Base-by-base conservation (phyloP, 352 stramenopile species). In the Globisporangium sylvaticum region DNA sequence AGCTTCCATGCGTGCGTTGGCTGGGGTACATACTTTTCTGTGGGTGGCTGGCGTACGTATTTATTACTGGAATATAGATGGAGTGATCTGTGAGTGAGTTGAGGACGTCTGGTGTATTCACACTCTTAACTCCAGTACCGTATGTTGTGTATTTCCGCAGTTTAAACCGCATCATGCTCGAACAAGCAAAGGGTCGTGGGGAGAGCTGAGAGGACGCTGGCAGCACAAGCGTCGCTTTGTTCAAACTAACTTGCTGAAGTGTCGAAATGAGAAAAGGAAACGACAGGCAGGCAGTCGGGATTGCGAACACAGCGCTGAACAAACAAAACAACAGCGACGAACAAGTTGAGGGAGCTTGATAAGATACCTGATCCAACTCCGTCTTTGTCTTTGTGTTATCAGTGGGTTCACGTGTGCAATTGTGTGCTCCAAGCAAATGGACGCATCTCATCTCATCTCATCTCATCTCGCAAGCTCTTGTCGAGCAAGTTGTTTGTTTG, bases 1-100 rank as follows among this genome's bases (percentile, higher is more conserved):
- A 55, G 48, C 48, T 55, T 55, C 48, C 48, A 55, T 55, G 48
- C 48, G 48, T 55, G 48, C 48, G 48, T 25, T 24, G 48, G 12
- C 7, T 8, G 5, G 5, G 37, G 37, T 44, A 29, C 48, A 55
- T 55, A 55, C 25, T 25, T 55, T 25, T 55, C 48, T 44, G 12
- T 44, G 37, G 37, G 14, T 44, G 37, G 37, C 37, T 44, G 31
- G 6, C 7, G 31, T 37, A 37, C 31, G 31, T 37, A 44, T 18
- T 15, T 44, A 44, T 44, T 20, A 44, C 37, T 44, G 34, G 9
- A 10, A 4, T 42, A 42, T 42, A 44, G 37, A 42, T 42, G 20
- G 37, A 37, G 31, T 12, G 31, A 37, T 37, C 31, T 37, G 31
- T 12, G 31, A 37, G 31, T 1, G 31, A 37, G 31, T 37, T 37